phyloP scores from a whole-genome alignment of 345 rosid genomes.

The Xanthoceras sorbifolium region DNA sequence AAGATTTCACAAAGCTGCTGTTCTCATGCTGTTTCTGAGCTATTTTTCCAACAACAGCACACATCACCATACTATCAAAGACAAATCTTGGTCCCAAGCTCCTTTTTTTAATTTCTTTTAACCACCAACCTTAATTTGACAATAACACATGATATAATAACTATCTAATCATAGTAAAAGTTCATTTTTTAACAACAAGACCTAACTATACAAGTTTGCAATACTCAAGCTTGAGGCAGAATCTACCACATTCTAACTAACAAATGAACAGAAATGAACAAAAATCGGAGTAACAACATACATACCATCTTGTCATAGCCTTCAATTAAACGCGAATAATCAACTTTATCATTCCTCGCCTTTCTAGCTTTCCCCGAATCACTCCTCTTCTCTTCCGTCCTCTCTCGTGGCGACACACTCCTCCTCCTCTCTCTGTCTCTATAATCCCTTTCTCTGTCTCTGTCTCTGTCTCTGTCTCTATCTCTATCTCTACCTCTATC shows the following conservation, averaged over 20 bases:
- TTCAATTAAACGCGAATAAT: constrained; percentile 61
- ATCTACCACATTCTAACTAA: background rate
- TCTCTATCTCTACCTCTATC: constrained; percentile 51
- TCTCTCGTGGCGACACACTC: constrained; percentile 36
- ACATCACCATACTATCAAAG: background rate
- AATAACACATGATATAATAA: background rate
- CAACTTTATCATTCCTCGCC: constrained; percentile 34
- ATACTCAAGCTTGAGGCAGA: background rate
- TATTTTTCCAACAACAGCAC: background rate
- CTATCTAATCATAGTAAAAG: background rate
- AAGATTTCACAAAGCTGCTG: background rate
- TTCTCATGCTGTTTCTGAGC: background rate
- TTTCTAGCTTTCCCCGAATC: constrained; percentile 21
- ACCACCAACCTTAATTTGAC: background rate
- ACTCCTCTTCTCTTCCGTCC: constrained; percentile 31
- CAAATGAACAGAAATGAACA: background rate
- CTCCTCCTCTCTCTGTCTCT: constrained; percentile 38
- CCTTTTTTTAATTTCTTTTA: background rate
- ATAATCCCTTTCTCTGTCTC: constrained; percentile 31
- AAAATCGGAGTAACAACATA: background rate
- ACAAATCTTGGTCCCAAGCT: background rate
- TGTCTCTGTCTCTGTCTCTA: constrained; percentile 37
- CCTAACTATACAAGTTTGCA: background rate
- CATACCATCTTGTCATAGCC: constrained; percentile 80
- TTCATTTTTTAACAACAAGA: background rate